Evolutionary conservation across 108 stramenopile genomes (phyloP), one percentile per base, ranked within the genome.

Genomic region (Skeletonema costatum): DNA sequence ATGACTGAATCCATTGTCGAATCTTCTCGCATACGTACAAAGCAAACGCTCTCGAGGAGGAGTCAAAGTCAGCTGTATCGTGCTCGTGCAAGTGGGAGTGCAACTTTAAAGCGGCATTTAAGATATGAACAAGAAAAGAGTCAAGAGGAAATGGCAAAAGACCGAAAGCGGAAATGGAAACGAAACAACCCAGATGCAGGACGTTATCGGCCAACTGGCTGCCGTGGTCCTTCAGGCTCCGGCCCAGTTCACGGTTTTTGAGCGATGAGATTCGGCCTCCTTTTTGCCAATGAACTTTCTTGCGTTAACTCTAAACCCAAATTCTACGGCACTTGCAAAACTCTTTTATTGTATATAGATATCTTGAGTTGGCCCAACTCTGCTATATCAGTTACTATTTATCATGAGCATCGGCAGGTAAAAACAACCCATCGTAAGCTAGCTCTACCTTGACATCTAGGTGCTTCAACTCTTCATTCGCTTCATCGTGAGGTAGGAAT

Each of bases 131-230:
- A 88, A 53, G 90, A 91, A 68, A 85, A 85, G 70, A 46, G 69
- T 30, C 83, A 89, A 56, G 93, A 95, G 80, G 90, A 90, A 79
- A 95, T 95, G 93, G 87, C 91, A 3, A 83, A 68, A 9, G 93
- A 95, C 41, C 82, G 93, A 62, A 85, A 90, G 67, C 81, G 91
- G 61, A 77, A 75, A 58, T 92, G 93, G 92, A 90, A 95, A 68
- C 73, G 89, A 61, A 68, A 68, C 21, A 95, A 95, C 86, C 92
- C 89, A 17, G 88, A 92, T 78, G 85, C 88, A 13, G 93, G 93
- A 6, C 85, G 83, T 50, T 95, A 91, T 75, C 78, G 89, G 17
- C 93, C 93, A 6, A 88, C 83, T 76, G 90, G 90, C 0, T 80
- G 89, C 71, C 73, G 91, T 33, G 63, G 16, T 46, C 44, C 44